phyloP scores from a whole-genome alignment of 2,329 filamentous ascomycete genomes.

The Aspergillus arachidicola region DNA sequence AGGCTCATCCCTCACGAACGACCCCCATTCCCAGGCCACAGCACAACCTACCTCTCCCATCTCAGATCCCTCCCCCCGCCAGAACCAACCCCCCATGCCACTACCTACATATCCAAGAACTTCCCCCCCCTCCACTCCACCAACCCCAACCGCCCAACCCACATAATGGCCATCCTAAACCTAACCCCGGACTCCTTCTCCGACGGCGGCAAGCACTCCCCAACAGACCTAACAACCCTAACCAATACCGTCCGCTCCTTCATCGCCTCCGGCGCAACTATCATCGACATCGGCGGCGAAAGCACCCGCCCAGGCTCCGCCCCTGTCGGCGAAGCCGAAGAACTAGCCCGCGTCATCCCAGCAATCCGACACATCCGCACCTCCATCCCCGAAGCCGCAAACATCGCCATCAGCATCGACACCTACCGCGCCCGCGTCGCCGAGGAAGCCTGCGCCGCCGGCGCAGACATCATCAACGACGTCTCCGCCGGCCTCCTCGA shows the following conservation, averaged over 20 bases:
- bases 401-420: slow-evolving; percentile 82
- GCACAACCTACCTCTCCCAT: slow-evolving; percentile 38
- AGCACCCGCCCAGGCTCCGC: slow-evolving; percentile 79
- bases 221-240: slow-evolving; percentile 53
- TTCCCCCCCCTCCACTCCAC: slow-evolving; percentile 61
- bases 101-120: slow-evolving; percentile 39
- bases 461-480: slow-evolving; percentile 94
- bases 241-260: slow-evolving; percentile 62
- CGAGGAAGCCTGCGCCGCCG: slow-evolving; percentile 71
- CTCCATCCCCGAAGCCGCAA: slow-evolving; percentile 61
- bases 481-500: slow-evolving; percentile 83
- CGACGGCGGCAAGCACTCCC: slow-evolving; percentile 72
- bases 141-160: slow-evolving; percentile 62
- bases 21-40: slow-evolving; percentile 33
- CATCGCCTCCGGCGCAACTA: slow-evolving; percentile 71
- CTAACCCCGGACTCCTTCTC: slow-evolving; percentile 97
- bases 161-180: slow-evolving; percentile 93
- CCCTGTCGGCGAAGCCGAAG: slow-evolving; percentile 71
- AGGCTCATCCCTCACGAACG: slow-evolving; percentile 47
- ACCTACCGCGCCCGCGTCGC: slow-evolving; percentile 89
- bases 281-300: slow-evolving; percentile 91
- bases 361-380: slow-evolving; percentile 72
- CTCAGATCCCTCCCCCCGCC: slow-evolving; percentile 37
- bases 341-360: slow-evolving; percentile 76
- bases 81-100: slow-evolving; percentile 40